Base-by-base conservation (phyloP, 1,284 basidiomycete genomes). In the Mycena sp. region DNA sequence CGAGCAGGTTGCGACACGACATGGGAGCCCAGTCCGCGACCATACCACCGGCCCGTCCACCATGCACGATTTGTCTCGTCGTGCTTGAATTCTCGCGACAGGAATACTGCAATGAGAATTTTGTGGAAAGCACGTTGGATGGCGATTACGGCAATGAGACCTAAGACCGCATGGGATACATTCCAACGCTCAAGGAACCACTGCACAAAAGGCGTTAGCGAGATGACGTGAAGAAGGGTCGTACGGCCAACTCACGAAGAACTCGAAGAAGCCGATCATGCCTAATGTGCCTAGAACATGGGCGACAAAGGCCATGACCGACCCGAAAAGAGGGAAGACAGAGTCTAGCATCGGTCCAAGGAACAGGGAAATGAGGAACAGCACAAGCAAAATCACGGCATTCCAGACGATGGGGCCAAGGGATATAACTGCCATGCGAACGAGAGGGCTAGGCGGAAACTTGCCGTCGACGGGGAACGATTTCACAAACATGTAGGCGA, bases 11-110 rank as follows among this genome's bases (percentile, higher is more conserved):
- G 96, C 19, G 93, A 95, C 85, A 96, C 91, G 44, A 90, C 93
- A 76, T 95, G 91, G 4, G 87, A 74, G 41, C 96, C 96, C 32
- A 98, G 84, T 4, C 94, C 95, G 52, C 95, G 91, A 58, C 95
- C 95, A 76, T 96, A 96, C 95, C 95, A 98, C 69, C 93, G 88
- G 73, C 96, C 95, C 41, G 95, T 96, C 96, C 96, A 98, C 95
- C 95, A 98, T 10, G 95, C 95, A 32, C 95, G 86, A 80, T 98
- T 98, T 21, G 94, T 96, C 81, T 98, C 95, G 75, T 98, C 96
- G 73, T 97, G 94, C 81, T 98, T 98, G 86, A 97, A 96, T 79
- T 98, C 96, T 68, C 96, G 90, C 32, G 94, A 93, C 43, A 98
- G 82, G 86, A 96, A 94, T 58, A 96, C 90, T 1, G 95, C 83